A percentile compares a stretch with the other conserved stretches of the same genome.
Conservation (phyloP, 1,284 basidiomycete species). For the Phlebopus sp. region DNA sequence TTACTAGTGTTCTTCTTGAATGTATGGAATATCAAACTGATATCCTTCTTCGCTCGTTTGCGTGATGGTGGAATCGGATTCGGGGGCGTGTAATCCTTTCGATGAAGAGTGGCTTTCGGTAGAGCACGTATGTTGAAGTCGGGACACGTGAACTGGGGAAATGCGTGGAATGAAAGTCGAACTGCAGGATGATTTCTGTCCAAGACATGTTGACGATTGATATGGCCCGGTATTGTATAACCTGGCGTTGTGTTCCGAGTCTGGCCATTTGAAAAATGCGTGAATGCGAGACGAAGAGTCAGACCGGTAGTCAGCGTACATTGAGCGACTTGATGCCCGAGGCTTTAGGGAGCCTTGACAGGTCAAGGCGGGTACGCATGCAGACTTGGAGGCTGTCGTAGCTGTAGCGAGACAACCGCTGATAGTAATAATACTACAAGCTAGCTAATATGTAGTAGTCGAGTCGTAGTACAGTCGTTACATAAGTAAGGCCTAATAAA, state of each 20-base stretch:
- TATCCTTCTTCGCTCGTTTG: constrained; percentile 5
- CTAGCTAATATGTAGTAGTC: too few relatives aligned
- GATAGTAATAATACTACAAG: too few relatives aligned
- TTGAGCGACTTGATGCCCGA: too few relatives aligned
- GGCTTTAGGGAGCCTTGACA: too few relatives aligned
- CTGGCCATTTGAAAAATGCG: neutral
- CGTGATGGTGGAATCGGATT: constrained; percentile 15
- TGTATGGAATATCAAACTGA: constrained; percentile 23
- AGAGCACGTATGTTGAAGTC: constrained; percentile 26
- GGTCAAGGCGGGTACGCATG: too few relatives aligned
- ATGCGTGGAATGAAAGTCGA: constrained; percentile 4
- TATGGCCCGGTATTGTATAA: constrained; percentile 12
- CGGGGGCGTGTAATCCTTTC: constrained; percentile 12
- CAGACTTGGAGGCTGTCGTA: too few relatives aligned
- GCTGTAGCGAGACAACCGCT: too few relatives aligned
- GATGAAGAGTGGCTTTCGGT: constrained; percentile 23
- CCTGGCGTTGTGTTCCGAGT: constrained; percentile 12
- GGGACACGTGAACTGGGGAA: constrained; percentile 21
- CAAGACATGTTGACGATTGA: constrained; percentile 12
- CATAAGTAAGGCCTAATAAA: too few relatives aligned
- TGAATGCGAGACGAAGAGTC: too few relatives aligned
- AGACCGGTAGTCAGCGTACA: too few relatives aligned
- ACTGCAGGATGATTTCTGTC: constrained; percentile 24
- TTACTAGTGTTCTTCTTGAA: constrained; percentile 31
- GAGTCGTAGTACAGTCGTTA: too few relatives aligned